These are phyloP conservation scores for Volvariella volvacea DNA, from an alignment of 1,284 basidiomycete species.

Conservation along the genomic window DNA sequence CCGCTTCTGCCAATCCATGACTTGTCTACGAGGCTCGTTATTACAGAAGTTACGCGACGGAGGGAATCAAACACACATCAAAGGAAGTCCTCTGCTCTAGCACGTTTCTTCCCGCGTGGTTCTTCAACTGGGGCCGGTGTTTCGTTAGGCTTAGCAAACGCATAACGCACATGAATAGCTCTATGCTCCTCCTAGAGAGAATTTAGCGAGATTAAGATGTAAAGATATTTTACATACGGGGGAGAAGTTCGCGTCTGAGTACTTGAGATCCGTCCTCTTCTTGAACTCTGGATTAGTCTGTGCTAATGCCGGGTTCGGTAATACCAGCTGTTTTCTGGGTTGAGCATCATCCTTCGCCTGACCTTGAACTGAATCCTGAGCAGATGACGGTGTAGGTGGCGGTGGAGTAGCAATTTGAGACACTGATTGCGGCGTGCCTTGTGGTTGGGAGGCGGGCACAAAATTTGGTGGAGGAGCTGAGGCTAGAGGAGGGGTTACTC, in stretches of 20 bases:
- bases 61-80: constrained; percentile 22
- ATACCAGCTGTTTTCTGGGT: constrained; percentile 28
- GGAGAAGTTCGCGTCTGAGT: constrained; percentile 69
- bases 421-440: constrained; percentile 10
- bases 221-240: constrained; percentile 33
- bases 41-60: constrained; percentile 9
- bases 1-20: background rate
- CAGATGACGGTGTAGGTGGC: constrained; percentile 11
- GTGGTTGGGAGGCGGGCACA: constrained; percentile 8
- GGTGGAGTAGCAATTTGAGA: constrained; percentile 15
- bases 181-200: constrained; percentile 70
- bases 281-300: constrained; percentile 71
- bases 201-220: background rate
- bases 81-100: constrained; percentile 73
- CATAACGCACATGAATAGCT: constrained; percentile 70
- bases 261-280: constrained; percentile 72
- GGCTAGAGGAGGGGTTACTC: constrained; percentile 13
- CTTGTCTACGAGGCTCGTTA: background rate
- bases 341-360: constrained; percentile 3
- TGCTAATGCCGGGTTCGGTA: constrained; percentile 51
- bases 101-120: constrained; percentile 68
- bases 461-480: constrained; percentile 10
- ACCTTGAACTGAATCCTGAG: constrained; percentile 11
- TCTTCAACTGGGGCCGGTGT: constrained; percentile 40
- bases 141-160: constrained; percentile 39